A percentile compares a stretch with the other conserved stretches of the same genome.
Evolutionary conservation across 1,139 yeast genomes (phyloP).

Genomic region (Yamadazyma conglobata): DNA sequence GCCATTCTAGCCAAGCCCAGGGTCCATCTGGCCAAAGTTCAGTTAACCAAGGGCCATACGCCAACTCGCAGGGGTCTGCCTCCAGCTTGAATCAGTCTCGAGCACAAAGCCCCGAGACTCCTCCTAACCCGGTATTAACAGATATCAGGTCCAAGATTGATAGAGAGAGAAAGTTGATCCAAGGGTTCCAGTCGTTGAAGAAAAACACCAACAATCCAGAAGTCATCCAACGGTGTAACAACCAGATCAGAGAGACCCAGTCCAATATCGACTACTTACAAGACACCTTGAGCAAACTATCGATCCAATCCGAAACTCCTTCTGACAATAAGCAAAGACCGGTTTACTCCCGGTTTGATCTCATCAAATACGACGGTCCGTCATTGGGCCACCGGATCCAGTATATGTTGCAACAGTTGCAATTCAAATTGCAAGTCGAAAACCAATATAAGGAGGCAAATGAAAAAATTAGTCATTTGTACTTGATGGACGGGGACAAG

Average conservation of each 20-base stretch:
- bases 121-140: constrained; percentile 1
- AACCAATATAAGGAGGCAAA: constrained; percentile 91
- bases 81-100: too few species aligned
- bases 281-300: constrained; percentile 67
- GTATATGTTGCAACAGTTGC: constrained; percentile 90
- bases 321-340: constrained; percentile 26
- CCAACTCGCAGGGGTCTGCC: too few species aligned
- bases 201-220: constrained; percentile 72
- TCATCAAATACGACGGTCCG: constrained; percentile 89
- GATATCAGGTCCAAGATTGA: constrained; percentile 83
- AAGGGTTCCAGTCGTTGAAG: constrained; percentile 80
- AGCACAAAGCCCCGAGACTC: not conserved
- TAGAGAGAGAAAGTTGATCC: constrained; percentile 81
- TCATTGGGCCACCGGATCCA: constrained; percentile 94
- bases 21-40: too few species aligned
- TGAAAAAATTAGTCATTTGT: constrained; percentile 80
- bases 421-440: constrained; percentile 89
- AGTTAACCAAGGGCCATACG: too few species aligned
- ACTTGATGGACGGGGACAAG: constrained; percentile 87
- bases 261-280: constrained; percentile 85
- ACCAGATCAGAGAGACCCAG: constrained; percentile 87
- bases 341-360: constrained; percentile 65
- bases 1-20: too few species aligned
- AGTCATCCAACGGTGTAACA: constrained; percentile 88
- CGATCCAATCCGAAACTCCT: constrained; percentile 25